Conservation (phyloP, 1,284 basidiomycete genomes). For the Peniophora sp. region DNA sequence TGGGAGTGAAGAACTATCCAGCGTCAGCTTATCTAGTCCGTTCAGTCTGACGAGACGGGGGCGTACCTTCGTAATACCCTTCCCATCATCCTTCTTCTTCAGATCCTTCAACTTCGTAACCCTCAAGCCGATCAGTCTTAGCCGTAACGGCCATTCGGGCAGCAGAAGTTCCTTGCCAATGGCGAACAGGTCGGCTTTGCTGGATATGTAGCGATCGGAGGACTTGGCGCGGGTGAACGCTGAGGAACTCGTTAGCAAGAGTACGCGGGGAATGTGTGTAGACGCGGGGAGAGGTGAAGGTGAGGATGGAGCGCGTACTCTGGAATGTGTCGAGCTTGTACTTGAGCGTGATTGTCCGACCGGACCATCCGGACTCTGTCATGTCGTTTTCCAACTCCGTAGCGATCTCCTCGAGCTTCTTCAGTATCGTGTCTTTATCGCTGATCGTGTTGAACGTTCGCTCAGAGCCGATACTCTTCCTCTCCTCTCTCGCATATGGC, state of each 20-base stretch:
- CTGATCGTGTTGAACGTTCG: slow-evolving; percentile 70
- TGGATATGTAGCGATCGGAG: slow-evolving; percentile 64
- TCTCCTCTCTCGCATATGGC: slow-evolving; percentile 66
- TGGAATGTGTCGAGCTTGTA: slow-evolving; percentile 77
- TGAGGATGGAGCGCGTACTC: slow-evolving; percentile 31
- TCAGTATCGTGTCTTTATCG: slow-evolving; percentile 58
- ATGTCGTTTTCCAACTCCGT: slow-evolving; percentile 77
- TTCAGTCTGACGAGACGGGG: too few species aligned
- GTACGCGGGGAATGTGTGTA: too few species aligned
- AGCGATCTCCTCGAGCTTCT: slow-evolving; percentile 73
- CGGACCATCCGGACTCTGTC: slow-evolving; percentile 60
- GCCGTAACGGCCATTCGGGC: slow-evolving; percentile 67
- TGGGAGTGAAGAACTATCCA: slow-evolving; percentile 58
- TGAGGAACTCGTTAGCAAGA: slow-evolving; percentile 23
- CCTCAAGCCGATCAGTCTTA: slow-evolving; percentile 77
- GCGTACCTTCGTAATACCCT: slow-evolving; percentile 58
- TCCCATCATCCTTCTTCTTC: slow-evolving; percentile 33
- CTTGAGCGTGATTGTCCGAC: slow-evolving; percentile 72
- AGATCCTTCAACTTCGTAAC: slow-evolving; percentile 83
- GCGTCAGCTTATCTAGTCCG: background rate
- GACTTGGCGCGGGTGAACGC: slow-evolving; percentile 81
- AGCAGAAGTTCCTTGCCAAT: slow-evolving; percentile 78
- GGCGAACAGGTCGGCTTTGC: slow-evolving; percentile 74
- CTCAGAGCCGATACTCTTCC: slow-evolving; percentile 88
- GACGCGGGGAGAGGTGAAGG: background rate